Base-by-base conservation (phyloP, 2,329 filamentous ascomycete species). In the Monilinia fructigena region DNA sequence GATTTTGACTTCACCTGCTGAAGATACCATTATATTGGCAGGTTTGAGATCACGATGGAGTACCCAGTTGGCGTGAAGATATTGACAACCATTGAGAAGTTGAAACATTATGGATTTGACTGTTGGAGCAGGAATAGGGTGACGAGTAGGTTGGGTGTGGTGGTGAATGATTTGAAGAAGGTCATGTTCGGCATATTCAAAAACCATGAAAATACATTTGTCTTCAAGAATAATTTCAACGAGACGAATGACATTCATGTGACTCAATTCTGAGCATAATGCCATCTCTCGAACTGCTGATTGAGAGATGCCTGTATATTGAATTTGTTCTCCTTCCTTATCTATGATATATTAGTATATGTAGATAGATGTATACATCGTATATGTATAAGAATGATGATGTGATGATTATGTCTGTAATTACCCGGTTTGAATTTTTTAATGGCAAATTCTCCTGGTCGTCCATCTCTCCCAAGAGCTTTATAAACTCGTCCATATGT, bases 171-270 rank as follows among this genome's bases (percentile, higher is more conserved):
- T 98, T 78, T 99, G 95, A 5, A 99, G 83, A 48, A 99, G 81
- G 78, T 99, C 95, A 78, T 99, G 95, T 79, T 99, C 95, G 72
- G 95, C 95, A 77, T 97, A 99, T 78, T 98, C 95, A 73, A 99
- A 98, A 2, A 99, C 93, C 90, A 99, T 99, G 79, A 93, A 99
- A 77, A 99, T 98, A 80, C 93, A 97, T 81, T 98, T 98, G 78
- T 97, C 93, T 79, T 99, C 94, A 3, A 99, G 83, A 74, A 99
- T 97, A 74, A 97, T 98, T 79, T 99, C 95, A 69, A 94, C 88
- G 1, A 97, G 86, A 67, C 90, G 88, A 71, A 99, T 94, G 45
- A 99, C 89, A 76, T 98, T 98, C 66, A 86, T 82, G 77, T 99
- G 93, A 67, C 85, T 87, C 35, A 99, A 84, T 76, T 99, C 95